These are phyloP conservation scores for Salix koriyanagi DNA, from an alignment of 345 rosid genomes.

Conservation along the genomic window DNA sequence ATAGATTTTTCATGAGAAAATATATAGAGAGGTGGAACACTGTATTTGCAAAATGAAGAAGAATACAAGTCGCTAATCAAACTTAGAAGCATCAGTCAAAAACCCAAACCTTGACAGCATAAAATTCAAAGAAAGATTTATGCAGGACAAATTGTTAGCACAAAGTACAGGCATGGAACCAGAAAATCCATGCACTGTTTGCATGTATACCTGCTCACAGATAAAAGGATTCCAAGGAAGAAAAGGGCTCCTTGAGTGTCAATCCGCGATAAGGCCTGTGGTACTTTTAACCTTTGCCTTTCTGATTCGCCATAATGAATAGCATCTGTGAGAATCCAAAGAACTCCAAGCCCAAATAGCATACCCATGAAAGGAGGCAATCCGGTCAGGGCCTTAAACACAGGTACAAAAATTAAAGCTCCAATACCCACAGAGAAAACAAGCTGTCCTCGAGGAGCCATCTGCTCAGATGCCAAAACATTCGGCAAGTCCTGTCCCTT, in stretches of 20 bases:
- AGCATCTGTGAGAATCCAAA: constrained; percentile 94
- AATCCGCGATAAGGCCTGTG: constrained; percentile 87
- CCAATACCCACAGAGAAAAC: constrained; percentile 84
- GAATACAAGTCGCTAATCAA: background rate
- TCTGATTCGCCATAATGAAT: constrained; percentile 94
- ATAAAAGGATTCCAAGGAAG: constrained; percentile 91
- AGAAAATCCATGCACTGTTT: background rate
- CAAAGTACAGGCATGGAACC: background rate
- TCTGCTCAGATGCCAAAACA: constrained; percentile 76
- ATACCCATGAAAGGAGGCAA: constrained; percentile 97
- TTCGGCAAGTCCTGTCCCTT: constrained; percentile 57
- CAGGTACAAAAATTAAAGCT: constrained; percentile 84
- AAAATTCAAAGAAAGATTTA: background rate
- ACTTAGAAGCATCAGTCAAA: too few species aligned
- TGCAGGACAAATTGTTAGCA: background rate
- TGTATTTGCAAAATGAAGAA: background rate
- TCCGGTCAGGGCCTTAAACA: constrained; percentile 88
- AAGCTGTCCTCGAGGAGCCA: constrained; percentile 91
- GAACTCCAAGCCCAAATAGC: constrained; percentile 92
- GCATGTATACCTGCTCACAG: constrained; percentile 69
- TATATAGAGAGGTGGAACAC: background rate
- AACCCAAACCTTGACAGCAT: background rate
- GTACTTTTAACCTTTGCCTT: constrained; percentile 83
- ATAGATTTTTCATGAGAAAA: background rate
- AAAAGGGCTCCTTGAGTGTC: constrained; percentile 92